A percentile compares a stretch with the other conserved stretches of the same genome.
These are phyloP conservation scores for Polytrichum commune DNA, from an alignment of 225 moss, liverwort and hornwort species.

Conservation along the genomic window DNA sequence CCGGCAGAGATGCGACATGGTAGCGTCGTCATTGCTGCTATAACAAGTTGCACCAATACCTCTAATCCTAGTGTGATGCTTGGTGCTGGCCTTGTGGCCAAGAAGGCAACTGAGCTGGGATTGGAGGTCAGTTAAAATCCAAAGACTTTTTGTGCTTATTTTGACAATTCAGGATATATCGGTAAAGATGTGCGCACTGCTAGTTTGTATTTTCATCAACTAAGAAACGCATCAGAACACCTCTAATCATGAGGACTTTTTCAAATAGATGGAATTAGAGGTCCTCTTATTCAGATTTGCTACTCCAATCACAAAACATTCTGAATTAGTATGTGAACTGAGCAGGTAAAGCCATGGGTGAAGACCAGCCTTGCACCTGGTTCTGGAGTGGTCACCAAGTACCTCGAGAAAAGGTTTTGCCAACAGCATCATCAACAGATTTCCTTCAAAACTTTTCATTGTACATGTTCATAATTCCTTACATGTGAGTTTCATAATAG, in stretches of 20 bases:
- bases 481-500: no score
- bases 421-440: neutral
- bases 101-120: slow-evolving; percentile 71
- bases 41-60: slow-evolving; percentile 97
- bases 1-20: slow-evolving; percentile 74
- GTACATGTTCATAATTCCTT: no score
- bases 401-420: slow-evolving; percentile 63
- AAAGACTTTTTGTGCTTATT: no score
- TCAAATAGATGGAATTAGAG: no score
- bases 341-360: slow-evolving; percentile 87
- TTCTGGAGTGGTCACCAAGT: slow-evolving; percentile 86
- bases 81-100: slow-evolving; percentile 87
- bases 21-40: slow-evolving; percentile 85
- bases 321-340: slow-evolving; percentile 4
- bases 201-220: no score
- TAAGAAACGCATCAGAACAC: no score
- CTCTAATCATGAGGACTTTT: no score
- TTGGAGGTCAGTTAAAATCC: slow-evolving; percentile 40
- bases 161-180: no score
- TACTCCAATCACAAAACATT: no score
- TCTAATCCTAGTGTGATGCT: slow-evolving; percentile 95
- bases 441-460: neutral
- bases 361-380: slow-evolving; percentile 98
- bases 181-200: no score
- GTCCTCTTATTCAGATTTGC: no score